Evolutionary conservation across 495 filamentous ascomycete genomes (phyloP).

Genomic region (Penicillium tannophilum): DNA sequence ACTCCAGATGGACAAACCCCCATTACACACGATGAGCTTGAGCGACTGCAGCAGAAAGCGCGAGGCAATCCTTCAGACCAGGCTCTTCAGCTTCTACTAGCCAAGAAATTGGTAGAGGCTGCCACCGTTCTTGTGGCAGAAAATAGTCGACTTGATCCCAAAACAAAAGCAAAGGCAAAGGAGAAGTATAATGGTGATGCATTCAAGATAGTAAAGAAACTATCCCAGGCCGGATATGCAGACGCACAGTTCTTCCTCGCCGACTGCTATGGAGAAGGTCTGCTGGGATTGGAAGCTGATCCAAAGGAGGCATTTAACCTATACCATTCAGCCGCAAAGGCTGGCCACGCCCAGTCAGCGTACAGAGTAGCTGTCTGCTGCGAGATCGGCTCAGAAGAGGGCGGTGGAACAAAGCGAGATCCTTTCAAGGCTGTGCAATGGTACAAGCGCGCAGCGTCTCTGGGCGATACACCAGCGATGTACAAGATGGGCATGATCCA

Average conservation of each 20-base stretch:
- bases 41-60: constrained; percentile 66
- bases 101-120: constrained; percentile 86
- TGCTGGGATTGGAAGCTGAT: constrained; percentile 70
- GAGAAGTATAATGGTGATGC: constrained; percentile 86
- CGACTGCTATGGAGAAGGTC: constrained; percentile 81
- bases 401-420: constrained; percentile 88
- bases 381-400: constrained; percentile 92
- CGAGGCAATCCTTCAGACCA: constrained; percentile 72
- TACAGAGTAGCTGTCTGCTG: constrained; percentile 97
- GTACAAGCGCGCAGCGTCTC: constrained; percentile 89
- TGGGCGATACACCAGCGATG: constrained; percentile 92
- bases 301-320: constrained; percentile 87
- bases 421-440: constrained; percentile 93
- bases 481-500: constrained; percentile 98
- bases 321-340: constrained; percentile 92
- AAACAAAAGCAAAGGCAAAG: constrained; percentile 70
- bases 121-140: constrained; percentile 72
- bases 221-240: constrained; percentile 63
- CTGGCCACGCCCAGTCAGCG: constrained; percentile 79
- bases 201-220: constrained; percentile 86
- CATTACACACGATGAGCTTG: constrained; percentile 77
- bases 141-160: constrained; percentile 69
- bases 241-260: constrained; percentile 96
- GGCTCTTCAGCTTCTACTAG: constrained; percentile 68
- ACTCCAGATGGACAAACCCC: constrained; percentile 40